A percentile compares a stretch with the other conserved stretches of the same genome.
phyloP scores from a whole-genome alignment of 208 protist species.

The Leishmania braziliensis region DNA sequence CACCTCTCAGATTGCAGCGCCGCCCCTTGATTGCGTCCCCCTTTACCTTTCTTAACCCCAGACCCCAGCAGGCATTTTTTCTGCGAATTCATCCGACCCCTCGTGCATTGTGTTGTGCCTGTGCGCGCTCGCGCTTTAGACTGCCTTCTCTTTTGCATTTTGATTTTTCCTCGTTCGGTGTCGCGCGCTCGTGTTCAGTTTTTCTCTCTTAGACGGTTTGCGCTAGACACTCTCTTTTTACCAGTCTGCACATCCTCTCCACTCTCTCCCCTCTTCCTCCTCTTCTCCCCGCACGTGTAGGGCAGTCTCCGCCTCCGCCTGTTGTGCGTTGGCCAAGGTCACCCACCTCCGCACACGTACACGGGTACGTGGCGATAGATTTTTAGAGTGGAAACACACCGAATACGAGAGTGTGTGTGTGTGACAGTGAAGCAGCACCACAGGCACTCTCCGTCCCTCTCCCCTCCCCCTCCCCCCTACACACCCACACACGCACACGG shows the following conservation, averaged over 20 bases:
- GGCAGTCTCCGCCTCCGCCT: neutral
- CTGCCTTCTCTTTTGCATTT: neutral
- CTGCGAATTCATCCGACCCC: neutral
- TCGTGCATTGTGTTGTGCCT: neutral
- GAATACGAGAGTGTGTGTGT: neutral
- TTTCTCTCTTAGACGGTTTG: neutral
- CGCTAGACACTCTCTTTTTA: neutral
- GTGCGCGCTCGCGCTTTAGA: neutral
- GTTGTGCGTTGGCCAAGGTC: neutral
- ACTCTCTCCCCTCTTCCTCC: neutral
- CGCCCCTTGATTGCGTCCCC: neutral
- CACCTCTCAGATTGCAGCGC: neutral
- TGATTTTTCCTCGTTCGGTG: neutral
- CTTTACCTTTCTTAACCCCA: neutral
- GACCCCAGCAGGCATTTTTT: neutral
- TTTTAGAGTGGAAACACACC: neutral
- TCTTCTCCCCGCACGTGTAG: neutral
- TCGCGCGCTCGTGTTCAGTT: neutral
- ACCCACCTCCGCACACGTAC: neutral
- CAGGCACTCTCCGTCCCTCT: too few species aligned
- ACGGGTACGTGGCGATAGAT: neutral
- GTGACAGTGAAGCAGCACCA: neutral
- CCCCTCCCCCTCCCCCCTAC: too few species aligned
- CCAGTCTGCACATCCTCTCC: neutral
- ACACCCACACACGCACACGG: neutral